Evolutionary conservation across 345 rosid species (phyloP).

Genomic region (Passiflora organensis): DNA sequence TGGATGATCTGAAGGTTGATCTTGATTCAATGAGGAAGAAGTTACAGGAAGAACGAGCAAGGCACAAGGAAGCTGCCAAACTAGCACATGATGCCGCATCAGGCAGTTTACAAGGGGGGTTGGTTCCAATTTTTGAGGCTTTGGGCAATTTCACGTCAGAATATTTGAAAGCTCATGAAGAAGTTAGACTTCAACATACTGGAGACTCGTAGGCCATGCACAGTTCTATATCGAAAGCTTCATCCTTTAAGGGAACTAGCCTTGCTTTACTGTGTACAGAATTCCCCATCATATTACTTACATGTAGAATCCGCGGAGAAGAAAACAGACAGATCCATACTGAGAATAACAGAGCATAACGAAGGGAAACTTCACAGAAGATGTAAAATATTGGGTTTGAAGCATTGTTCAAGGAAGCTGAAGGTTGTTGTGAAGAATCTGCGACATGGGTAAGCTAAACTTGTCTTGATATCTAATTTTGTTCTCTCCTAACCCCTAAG

Average conservation of each 20-base stretch:
- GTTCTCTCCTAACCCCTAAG: conserved; percentile 8
- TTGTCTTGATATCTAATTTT: neutral
- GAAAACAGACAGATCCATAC: neutral
- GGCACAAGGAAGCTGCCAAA: conserved; percentile 67
- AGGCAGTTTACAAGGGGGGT: conserved; percentile 67
- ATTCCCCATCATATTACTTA: neutral
- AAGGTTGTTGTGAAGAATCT: conserved; percentile 7
- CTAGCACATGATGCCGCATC: conserved; percentile 75
- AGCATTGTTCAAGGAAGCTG: conserved; percentile 7
- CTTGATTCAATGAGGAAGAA: conserved; percentile 79
- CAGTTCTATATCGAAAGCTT: neutral
- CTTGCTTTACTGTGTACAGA: conserved; percentile 15
- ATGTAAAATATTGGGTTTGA: neutral
- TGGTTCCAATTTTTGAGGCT: conserved; percentile 81
- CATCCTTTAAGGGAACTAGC: neutral
- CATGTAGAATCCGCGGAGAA: neutral
- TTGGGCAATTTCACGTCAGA: conserved; percentile 74
- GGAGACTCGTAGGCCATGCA: conserved; percentile 14
- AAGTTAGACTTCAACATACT: conserved; percentile 50
- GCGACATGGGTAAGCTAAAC: neutral
- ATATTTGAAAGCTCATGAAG: conserved; percentile 66
- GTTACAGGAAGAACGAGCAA: conserved; percentile 63
- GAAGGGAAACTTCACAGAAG: neutral
- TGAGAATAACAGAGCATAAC: too few species aligned
- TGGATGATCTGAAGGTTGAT: conserved; percentile 84